Percentiles rank a stretch among this genome's conserved stretches.
phyloP scores from a whole-genome alignment of 2,329 filamentous ascomycete species.

The Simplicillium aogashimaense region DNA sequence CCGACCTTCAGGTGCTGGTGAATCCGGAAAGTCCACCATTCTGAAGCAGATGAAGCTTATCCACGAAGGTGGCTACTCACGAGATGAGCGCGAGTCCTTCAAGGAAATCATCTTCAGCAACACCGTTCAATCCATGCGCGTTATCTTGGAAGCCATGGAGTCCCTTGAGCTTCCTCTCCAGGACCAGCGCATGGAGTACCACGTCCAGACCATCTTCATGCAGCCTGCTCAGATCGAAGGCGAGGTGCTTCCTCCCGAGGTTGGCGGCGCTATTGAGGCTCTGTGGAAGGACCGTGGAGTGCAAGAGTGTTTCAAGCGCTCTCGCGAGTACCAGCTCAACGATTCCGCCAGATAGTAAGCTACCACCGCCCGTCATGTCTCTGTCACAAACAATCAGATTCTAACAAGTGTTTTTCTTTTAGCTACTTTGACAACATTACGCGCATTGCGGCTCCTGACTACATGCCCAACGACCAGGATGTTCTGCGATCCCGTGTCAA shows the following conservation, averaged over 20 bases:
- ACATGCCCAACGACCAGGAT: constrained; percentile 92
- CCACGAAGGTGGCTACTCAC: constrained; percentile 96
- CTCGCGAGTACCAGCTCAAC: constrained; percentile 91
- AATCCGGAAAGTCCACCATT: constrained; percentile 88
- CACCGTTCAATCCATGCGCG: constrained; percentile 60
- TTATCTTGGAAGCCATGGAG: constrained; percentile 61
- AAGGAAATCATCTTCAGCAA: constrained; percentile 65
- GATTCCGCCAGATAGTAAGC: constrained; percentile 93
- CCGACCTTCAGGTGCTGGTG: constrained; percentile 59
- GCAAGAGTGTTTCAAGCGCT: constrained; percentile 91
- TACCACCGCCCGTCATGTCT: neutral
- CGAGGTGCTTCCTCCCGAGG: constrained; percentile 86
- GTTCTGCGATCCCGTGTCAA: constrained; percentile 93
- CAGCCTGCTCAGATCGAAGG: constrained; percentile 95
- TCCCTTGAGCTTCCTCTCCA: constrained; percentile 71
- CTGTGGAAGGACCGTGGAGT: constrained; percentile 91
- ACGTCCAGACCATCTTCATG: constrained; percentile 98
- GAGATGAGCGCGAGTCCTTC: constrained; percentile 67
- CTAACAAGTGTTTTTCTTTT: constrained; percentile 16
- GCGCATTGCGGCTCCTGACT: constrained; percentile 82
- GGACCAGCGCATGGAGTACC: constrained; percentile 89
- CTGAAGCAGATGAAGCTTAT: constrained; percentile 99
- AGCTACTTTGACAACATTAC: constrained; percentile 96
- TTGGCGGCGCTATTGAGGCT: constrained; percentile 84
- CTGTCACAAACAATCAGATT: neutral